phyloP scores from a whole-genome alignment of 106 monocot genomes.

The Phalaenopsis equestris region DNA sequence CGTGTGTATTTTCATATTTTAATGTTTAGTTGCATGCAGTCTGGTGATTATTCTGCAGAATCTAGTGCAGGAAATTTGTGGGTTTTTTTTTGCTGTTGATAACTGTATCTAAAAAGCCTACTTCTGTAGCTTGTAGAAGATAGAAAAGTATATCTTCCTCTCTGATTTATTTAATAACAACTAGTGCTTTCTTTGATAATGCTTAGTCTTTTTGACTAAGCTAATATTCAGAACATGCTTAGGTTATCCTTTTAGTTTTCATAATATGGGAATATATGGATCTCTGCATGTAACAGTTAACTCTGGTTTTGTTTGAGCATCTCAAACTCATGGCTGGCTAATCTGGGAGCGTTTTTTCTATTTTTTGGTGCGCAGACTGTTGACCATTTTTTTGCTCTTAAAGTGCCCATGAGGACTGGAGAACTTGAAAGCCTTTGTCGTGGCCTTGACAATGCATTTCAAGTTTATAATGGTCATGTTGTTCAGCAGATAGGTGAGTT shows the following conservation, averaged over 20 bases:
- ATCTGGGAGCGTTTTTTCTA: background rate
- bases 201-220: background rate
- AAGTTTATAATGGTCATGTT: slow-evolving; percentile 65
- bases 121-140: background rate
- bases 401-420: slow-evolving; percentile 86
- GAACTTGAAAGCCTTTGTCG: slow-evolving; percentile 66
- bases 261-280: background rate
- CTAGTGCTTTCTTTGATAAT: background rate
- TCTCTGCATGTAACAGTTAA: background rate
- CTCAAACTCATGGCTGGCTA: background rate
- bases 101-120: background rate
- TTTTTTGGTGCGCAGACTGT: slow-evolving; percentile 48
- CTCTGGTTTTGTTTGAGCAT: background rate
- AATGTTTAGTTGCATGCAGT: background rate
- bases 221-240: background rate
- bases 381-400: slow-evolving; percentile 92
- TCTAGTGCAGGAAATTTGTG: background rate
- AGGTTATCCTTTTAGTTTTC: background rate
- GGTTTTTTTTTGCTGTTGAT: background rate
- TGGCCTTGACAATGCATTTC: slow-evolving; percentile 90
- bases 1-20: background rate
- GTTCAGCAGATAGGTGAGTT: slow-evolving; percentile 59
- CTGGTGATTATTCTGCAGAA: background rate
- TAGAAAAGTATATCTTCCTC: background rate
- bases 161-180: background rate